Base-by-base conservation (phyloP, 176 grass and related monocot genomes). In the Triticum monococcum region DNA sequence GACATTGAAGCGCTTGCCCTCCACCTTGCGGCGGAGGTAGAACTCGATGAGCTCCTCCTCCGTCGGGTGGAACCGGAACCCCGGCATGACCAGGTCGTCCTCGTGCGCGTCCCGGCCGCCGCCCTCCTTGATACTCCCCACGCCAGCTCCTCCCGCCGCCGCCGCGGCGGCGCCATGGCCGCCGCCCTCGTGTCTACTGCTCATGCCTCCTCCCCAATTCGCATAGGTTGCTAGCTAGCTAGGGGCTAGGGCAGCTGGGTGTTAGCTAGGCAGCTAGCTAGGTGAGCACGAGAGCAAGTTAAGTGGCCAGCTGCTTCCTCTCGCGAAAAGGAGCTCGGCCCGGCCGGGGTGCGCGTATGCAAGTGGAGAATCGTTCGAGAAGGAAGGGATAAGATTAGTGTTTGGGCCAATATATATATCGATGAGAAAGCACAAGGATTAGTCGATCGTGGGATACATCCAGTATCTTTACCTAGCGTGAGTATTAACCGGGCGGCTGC, bases 41-140 rank as follows among this genome's bases (percentile, higher is more conserved):
- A 99, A 99, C 35, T 99, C 97, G 92, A 99, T 99, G 43, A 99
- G 86, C 92, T 99, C 97, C 90, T 99, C 97, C 88, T 99, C 97
- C 25, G 97, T 99, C 10, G 97, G 97, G 87, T 99, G 97, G 88
- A 99, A 99, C 64, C 97, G 89, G 80, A 99, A 99, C 12, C 97
- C 97, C 12, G 97, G 97, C 97, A 99, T 99, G 40, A 99, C 83
- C 3, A 96, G 35, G 67, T 96, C 94, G 41, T 96, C 78, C 67
- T 96, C 97, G 48, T 96, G 92, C 20, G 72, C 80, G 81, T 96
- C 97, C 66, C 85, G 79, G 38, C 77, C 86, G 57, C 72, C 71
- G 22, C 64, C 80, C 81, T 54, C 77, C 80, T 23, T 79, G 1
- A 75, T 10, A 66, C 9, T 12, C 2, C 54, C 63, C 10, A 5